Conservation (phyloP, 1,284 basidiomycete genomes). For the Irpex rosettiformis region DNA sequence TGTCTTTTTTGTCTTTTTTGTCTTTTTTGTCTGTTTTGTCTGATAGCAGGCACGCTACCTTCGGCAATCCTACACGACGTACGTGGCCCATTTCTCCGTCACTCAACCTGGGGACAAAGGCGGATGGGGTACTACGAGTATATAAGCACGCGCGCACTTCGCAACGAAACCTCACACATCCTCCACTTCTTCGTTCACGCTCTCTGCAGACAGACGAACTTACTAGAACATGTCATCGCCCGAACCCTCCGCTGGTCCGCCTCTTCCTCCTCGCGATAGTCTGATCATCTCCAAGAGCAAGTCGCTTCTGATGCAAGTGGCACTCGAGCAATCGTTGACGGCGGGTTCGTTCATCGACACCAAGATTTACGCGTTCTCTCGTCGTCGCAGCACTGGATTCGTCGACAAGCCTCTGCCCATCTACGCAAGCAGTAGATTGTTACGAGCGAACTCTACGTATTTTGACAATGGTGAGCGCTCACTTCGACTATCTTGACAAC, state of each 20-base stretch:
- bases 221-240: background rate
- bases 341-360: slow-evolving; percentile 14
- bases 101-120: too few relatives aligned
- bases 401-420: slow-evolving; percentile 1
- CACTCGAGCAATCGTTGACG: slow-evolving; percentile 1
- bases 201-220: too few relatives aligned
- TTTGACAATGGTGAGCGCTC: slow-evolving; percentile 1
- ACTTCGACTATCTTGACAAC: background rate
- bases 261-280: background rate
- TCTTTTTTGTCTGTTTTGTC: too few relatives aligned
- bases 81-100: too few relatives aligned
- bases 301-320: slow-evolving; percentile 1
- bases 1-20: too few relatives aligned
- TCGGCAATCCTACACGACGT: too few relatives aligned
- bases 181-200: too few relatives aligned
- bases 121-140: too few relatives aligned
- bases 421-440: slow-evolving; percentile 4
- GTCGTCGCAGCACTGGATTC: background rate
- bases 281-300: background rate
- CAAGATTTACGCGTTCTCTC: slow-evolving; percentile 16
- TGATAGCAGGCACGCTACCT: too few relatives aligned
- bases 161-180: too few relatives aligned
- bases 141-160: too few relatives aligned
- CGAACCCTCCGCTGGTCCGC: background rate
- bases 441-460: background rate